Evolutionary conservation across 2,329 filamentous ascomycete genomes (phyloP).

Genomic region (Polychaeton citri): DNA sequence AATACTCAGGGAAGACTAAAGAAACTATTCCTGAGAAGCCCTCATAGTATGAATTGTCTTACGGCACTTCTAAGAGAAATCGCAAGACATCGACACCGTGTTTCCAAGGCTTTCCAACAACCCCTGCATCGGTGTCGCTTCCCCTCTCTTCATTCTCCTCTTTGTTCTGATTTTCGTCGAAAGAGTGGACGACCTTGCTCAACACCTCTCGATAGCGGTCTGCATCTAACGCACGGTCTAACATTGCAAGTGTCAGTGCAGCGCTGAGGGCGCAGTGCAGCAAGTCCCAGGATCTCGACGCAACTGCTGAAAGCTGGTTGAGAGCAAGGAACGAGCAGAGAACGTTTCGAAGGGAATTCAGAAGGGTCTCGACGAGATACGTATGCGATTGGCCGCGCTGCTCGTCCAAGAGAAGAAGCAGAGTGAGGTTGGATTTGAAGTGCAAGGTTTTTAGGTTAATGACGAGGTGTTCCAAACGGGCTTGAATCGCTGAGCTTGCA

Average conservation of each 20-base stretch:
- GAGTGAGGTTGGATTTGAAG: constrained; percentile 1
- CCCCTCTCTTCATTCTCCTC: background rate
- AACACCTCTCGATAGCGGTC: background rate
- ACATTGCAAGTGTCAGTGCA: constrained; percentile 1
- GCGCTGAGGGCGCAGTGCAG: constrained; percentile 2
- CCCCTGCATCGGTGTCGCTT: background rate
- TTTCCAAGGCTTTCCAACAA: background rate
- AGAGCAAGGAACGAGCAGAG: constrained; percentile 1
- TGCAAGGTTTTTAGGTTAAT: constrained; percentile 2
- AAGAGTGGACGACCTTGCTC: background rate
- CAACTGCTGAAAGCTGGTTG: constrained; percentile 2
- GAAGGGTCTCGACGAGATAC: too few relatives aligned
- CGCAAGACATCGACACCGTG: background rate
- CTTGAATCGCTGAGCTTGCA: constrained; percentile 1
- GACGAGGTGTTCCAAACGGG: constrained; percentile 1
- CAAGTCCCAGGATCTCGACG: constrained; percentile 2
- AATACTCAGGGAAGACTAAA: too few relatives aligned
- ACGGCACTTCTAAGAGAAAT: too few relatives aligned
- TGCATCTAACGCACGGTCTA: background rate
- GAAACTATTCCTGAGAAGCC: too few relatives aligned
- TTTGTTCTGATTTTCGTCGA: background rate
- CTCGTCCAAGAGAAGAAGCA: too few relatives aligned
- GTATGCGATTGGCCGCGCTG: too few relatives aligned
- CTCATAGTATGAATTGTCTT: too few relatives aligned
- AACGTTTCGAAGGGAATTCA: too few relatives aligned